phyloP scores from a whole-genome alignment of 1,139 yeast genomes.

The Kodamaea sp. region DNA sequence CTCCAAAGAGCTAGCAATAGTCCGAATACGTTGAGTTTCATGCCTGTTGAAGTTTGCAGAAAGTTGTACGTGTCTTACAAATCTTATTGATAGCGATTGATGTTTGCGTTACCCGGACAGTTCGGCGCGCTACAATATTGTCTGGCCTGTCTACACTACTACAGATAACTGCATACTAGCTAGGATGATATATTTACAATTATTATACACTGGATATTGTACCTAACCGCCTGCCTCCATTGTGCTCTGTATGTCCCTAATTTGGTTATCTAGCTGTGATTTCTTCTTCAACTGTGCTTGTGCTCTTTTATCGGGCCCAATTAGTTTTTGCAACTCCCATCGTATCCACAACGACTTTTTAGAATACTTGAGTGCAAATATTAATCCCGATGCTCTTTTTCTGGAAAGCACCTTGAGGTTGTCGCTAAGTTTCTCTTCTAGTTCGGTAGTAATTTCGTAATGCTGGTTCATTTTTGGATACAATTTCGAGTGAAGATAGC shows the following conservation, averaged over 20 bases:
- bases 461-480: constrained; percentile 14
- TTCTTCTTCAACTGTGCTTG: constrained; percentile 1
- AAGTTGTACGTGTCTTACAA: background rate
- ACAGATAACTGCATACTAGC: no score
- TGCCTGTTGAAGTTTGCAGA: background rate
- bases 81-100: no score
- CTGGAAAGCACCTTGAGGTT: constrained; percentile 26
- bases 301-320: constrained; percentile 23
- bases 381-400: constrained; percentile 42
- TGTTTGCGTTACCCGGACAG: no score
- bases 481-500: constrained; percentile 17
- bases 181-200: no score
- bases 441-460: constrained; percentile 19
- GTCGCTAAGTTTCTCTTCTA: constrained; percentile 19
- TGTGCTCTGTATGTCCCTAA: background rate
- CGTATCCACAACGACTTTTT: constrained; percentile 24
- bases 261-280: background rate
- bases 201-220: no score
- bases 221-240: constrained; percentile 1
- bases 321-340: constrained; percentile 32
- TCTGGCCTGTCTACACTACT: no score
- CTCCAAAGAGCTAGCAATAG: background rate
- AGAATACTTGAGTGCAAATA: constrained; percentile 45
- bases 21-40: constrained; percentile 3
- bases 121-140: no score